phyloP scores from a whole-genome alignment of 75 land plant genomes.

The Picea glauca region DNA sequence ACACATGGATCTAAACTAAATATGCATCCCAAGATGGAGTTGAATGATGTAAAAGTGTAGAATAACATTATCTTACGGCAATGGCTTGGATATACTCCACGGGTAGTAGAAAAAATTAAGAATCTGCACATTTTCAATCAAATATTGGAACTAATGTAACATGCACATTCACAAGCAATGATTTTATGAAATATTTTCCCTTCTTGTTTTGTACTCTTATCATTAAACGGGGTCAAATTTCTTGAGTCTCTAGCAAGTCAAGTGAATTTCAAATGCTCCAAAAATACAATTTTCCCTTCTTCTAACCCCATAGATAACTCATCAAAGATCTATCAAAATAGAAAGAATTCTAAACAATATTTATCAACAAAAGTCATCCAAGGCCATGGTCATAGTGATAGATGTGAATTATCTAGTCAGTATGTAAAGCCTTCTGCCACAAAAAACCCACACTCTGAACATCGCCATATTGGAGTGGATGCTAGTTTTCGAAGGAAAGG shows the following conservation, averaged over 20 bases:
- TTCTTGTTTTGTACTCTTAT: constrained; percentile 43
- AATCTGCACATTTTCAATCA: constrained; percentile 51
- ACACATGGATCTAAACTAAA: constrained; percentile 12
- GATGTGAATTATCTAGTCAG: neutral
- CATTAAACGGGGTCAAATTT: constrained; percentile 41
- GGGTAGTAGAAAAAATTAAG: constrained; percentile 31
- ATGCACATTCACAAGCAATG: constrained; percentile 44
- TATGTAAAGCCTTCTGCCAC: neutral
- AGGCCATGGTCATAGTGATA: neutral
- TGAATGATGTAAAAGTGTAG: neutral
- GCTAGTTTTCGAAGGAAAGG: neutral
- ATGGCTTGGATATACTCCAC: constrained; percentile 29
- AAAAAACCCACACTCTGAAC: neutral
- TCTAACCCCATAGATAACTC: neutral
- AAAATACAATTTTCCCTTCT: neutral
- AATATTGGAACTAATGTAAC: constrained; percentile 42
- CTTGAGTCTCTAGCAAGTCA: constrained; percentile 26
- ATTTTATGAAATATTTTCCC: constrained; percentile 39
- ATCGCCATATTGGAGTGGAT: neutral
- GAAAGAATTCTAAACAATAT: neutral
- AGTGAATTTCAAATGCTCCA: neutral
- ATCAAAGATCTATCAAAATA: neutral
- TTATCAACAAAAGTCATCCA: too few relatives aligned
- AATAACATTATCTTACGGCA: constrained; percentile 41
- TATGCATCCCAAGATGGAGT: constrained; percentile 4